Conservation (phyloP, 345 rosid genomes). For the Conringia planisiliqua region DNA sequence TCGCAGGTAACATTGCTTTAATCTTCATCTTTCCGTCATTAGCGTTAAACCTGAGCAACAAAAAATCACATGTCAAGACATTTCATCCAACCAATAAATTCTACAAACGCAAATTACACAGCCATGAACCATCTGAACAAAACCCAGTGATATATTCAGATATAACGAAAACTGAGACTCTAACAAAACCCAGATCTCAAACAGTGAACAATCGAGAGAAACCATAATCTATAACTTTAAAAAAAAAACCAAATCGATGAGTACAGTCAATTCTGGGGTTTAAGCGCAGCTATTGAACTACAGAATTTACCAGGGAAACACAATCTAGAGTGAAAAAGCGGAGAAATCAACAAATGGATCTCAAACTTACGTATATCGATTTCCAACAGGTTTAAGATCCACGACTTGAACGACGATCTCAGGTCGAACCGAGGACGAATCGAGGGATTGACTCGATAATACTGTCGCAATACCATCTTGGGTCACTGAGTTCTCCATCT, state of each 20-base stretch:
- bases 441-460: conserved; percentile 51
- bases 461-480: conserved; percentile 55
- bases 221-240: background rate
- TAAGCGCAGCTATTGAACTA: background rate
- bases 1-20: conserved; percentile 63
- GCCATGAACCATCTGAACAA: background rate
- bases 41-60: conserved; percentile 58
- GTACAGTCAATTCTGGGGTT: background rate
- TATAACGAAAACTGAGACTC: background rate
- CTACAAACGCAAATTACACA: background rate
- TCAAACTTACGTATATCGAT: conserved; percentile 58
- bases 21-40: conserved; percentile 70
- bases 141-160: background rate
- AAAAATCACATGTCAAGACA: background rate
- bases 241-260: background rate
- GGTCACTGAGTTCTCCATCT: conserved; percentile 59
- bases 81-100: background rate
- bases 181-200: background rate
- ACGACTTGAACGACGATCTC: conserved; percentile 69
- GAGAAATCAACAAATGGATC: background rate
- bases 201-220: background rate
- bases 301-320: background rate
- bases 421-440: conserved; percentile 47
- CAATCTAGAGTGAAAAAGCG: background rate
- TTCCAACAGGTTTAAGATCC: conserved; percentile 77